Evolutionary conservation across 805 yeast genomes (phyloP), one percentile per base, ranked within the genome.

Genomic region (Teunomyces cretensis): DNA sequence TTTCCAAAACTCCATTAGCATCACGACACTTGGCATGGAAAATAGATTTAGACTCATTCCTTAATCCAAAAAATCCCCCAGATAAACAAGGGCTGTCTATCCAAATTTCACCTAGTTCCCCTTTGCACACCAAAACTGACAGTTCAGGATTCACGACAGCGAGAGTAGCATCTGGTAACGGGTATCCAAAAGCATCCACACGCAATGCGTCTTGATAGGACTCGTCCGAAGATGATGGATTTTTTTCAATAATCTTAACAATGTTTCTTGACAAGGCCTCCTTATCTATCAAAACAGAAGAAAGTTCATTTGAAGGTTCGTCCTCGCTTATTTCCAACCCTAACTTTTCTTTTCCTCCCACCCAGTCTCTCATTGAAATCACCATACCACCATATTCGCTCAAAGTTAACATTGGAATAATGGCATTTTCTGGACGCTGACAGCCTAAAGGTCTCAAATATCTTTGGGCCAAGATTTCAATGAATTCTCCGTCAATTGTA

Each of bases 301-400:
- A 76, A 8, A 86, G 64, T 19, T 76, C 80, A 39, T 61, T 65
- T 30, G 56, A 54, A 9, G 53, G 42, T 16, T 51, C 56, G 12
- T 55, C 52, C 17, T 70, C 79, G n/a, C 53, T 32, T 12, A 66
- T 61, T 3, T 67, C 67, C 31, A 68, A 56, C 4, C 88, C 87
- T 44, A 84, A 56, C 39, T 79, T 78, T 15, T 84, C 87, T 44
- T 79, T 79, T 3, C 79, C 79, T 3, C 88, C 90, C 12, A 91
- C 69, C 89, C 96, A 92, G 62, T 94, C 99, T 52, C 96, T 76
- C 76, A 90, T 79, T 1, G 97, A 82, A 6, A 94, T 81, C 9
- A 91, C 90, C 80, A 92, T 88, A 2, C 99, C 99, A 28, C 99
- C 99, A 57, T 90, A 95, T 60, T 94, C 99, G 51, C 87, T 81